phyloP scores from a whole-genome alignment of 768 basidiomycete genomes.

The Hirschioporus abietinus region DNA sequence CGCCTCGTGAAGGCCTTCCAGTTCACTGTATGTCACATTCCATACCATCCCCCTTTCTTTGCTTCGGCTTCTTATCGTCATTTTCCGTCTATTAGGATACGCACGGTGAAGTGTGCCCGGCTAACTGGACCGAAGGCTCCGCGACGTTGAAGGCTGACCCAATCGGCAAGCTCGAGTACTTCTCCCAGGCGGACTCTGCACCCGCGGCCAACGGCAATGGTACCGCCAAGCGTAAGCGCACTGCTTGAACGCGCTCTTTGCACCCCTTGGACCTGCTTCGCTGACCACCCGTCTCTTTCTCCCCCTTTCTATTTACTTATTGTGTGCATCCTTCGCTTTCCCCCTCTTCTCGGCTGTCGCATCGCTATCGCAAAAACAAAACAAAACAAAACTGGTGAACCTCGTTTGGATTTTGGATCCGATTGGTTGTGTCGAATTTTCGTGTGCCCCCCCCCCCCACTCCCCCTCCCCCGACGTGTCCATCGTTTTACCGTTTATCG shows the following conservation, averaged over 20 bases:
- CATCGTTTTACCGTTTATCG: neutral
- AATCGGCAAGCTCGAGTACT: conserved; percentile 69
- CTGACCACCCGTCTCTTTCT: neutral
- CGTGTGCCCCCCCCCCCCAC: neutral
- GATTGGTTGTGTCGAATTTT: neutral
- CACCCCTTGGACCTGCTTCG: neutral
- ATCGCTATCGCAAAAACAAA: neutral
- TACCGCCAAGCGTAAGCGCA: conserved; percentile 14
- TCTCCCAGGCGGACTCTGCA: conserved; percentile 31
- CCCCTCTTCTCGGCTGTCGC: neutral
- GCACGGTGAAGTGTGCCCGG: conserved; percentile 91
- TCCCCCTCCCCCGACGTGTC: too few relatives aligned
- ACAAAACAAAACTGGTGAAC: neutral
- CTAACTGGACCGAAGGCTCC: conserved; percentile 78
- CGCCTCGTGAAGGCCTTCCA: conserved; percentile 94
- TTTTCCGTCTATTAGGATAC: conserved; percentile 55
- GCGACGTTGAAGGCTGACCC: conserved; percentile 84
- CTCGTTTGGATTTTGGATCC: neutral
- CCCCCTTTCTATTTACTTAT: too few relatives aligned
- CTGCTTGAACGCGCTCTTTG: conserved; percentile 9
- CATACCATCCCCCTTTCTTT: conserved; percentile 1
- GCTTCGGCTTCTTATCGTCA: conserved; percentile 5
- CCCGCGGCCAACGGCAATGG: conserved; percentile 1
- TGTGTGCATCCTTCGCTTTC: neutral
- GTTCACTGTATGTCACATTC: conserved; percentile 57